Conservation (phyloP, 306 rosid genomes). For the Astragalus membranaceus region DNA sequence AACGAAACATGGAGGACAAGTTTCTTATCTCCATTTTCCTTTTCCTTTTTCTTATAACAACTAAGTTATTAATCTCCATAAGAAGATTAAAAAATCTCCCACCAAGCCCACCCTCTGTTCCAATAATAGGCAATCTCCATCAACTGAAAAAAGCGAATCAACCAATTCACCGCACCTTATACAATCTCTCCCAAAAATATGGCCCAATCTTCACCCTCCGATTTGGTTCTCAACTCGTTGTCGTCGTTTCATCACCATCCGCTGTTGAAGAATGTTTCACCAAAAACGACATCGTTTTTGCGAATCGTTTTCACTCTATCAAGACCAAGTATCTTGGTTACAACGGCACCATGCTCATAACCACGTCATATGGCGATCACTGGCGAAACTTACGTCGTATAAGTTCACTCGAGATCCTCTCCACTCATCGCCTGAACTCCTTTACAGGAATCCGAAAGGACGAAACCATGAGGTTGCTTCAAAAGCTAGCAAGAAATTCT, state of each 20-base stretch:
- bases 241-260: conserved; percentile 43
- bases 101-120: conserved; percentile 45
- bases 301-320: conserved; percentile 31
- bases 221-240: conserved; percentile 21
- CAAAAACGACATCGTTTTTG: conserved; percentile 52
- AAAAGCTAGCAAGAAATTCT: conserved; percentile 17
- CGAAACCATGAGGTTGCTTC: conserved; percentile 33
- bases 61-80: conserved; percentile 21
- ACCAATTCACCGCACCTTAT: conserved; percentile 32
- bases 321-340: conserved; percentile 37
- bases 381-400: conserved; percentile 87
- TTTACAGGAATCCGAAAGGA: conserved; percentile 32
- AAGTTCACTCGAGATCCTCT: conserved; percentile 48
- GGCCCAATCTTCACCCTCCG: conserved; percentile 34
- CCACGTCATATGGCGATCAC: conserved; percentile 55
- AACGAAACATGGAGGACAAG: not conserved
- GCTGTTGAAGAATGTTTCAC: conserved; percentile 61
- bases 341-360: conserved; percentile 25
- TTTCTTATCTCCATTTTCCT: not conserved
- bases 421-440: conserved; percentile 39
- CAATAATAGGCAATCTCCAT: conserved; percentile 57
- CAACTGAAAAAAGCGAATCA: conserved; percentile 32
- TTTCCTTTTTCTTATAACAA: not conserved
- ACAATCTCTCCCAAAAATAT: conserved; percentile 30
- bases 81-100: conserved; percentile 34